Evolutionary conservation across 306 rosid species (phyloP), one percentile per base, ranked within the genome.

Genomic region (Notholithocarpus densiflorus): DNA sequence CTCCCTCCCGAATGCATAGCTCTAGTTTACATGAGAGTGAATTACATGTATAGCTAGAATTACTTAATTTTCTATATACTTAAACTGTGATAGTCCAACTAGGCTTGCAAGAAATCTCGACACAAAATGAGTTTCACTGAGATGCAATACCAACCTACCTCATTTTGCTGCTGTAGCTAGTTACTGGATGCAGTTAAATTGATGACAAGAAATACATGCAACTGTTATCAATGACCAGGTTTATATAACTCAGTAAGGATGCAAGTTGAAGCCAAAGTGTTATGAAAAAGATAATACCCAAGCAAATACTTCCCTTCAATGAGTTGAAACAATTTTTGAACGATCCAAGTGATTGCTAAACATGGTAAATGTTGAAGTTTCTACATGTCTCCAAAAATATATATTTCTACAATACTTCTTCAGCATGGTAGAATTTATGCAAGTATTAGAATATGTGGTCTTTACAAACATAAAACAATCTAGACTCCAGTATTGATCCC

Each of bases 391-490:
- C 56, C 24, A 5, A 31, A 29, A 51, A 57, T 51, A 56, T 45
- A 54, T 80, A 55, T 76, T 56, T 34, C 73, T 83, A 61, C 80
- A 82, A 73, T 56, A 43, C 24, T 61, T 76, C 82, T 70, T 64
- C 72, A 64, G 71, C 82, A 66, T 68, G 54, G 23, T 23, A 37
- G 48, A 68, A 26, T 21, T 43, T 55, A 77, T 45, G 31, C 74
- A 56, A 74, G 31, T 45, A 82, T 59, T 34, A 70, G 48, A 53
- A 40, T 57, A 55, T 54, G 59, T 23, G 31, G 51, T 54, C 72
- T 62, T 62, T 75, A 56, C 43, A 31, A 48, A 51, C 68, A 52
- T 5, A 34, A 68, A 34, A 68, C 27, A 68, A 64, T 32, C n/a
- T 21, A 71, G 65, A 70, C 61, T 64, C 60, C 79, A 75, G 43